Evolutionary conservation across 768 basidiomycete genomes (phyloP).

Genomic region (Symmetrospora coprosmae): DNA sequence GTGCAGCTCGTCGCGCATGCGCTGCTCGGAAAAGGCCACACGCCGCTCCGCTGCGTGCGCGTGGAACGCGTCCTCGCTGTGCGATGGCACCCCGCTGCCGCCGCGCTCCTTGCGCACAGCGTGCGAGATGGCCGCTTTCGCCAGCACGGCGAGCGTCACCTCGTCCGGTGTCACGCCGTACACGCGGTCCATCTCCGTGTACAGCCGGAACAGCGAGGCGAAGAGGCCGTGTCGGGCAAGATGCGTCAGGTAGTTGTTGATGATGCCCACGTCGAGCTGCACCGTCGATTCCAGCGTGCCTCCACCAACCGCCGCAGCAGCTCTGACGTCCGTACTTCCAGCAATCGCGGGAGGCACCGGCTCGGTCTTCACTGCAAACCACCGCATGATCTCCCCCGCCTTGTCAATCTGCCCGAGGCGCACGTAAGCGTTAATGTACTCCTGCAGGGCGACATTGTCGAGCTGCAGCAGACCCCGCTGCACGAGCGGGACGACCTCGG

Average conservation of each 20-base stretch:
- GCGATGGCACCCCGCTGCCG: too few species aligned
- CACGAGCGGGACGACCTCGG: neutral
- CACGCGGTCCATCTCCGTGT: neutral
- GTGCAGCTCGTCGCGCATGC: too few species aligned
- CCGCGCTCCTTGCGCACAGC: neutral
- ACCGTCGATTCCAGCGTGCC: neutral
- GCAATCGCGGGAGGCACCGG: too few species aligned
- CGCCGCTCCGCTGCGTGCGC: too few species aligned
- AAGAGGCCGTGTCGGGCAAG: neutral
- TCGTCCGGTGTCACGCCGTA: conserved; percentile 14
- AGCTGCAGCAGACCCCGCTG: too few species aligned
- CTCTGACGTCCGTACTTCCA: too few species aligned
- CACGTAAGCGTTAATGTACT: neutral
- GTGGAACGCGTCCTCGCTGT: too few species aligned
- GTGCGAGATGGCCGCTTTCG: neutral
- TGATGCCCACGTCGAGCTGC: neutral
- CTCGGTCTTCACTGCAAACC: too few species aligned
- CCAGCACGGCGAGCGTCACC: conserved; percentile 1
- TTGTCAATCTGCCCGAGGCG: neutral
- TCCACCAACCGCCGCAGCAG: too few species aligned
- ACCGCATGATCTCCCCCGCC: too few species aligned
- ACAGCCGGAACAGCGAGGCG: neutral
- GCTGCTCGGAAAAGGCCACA: too few species aligned
- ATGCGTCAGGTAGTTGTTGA: neutral
- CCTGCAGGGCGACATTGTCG: neutral